Base-by-base conservation (phyloP, 2,329 filamentous ascomycete species). In the Neofusicoccum laricinum region DNA sequence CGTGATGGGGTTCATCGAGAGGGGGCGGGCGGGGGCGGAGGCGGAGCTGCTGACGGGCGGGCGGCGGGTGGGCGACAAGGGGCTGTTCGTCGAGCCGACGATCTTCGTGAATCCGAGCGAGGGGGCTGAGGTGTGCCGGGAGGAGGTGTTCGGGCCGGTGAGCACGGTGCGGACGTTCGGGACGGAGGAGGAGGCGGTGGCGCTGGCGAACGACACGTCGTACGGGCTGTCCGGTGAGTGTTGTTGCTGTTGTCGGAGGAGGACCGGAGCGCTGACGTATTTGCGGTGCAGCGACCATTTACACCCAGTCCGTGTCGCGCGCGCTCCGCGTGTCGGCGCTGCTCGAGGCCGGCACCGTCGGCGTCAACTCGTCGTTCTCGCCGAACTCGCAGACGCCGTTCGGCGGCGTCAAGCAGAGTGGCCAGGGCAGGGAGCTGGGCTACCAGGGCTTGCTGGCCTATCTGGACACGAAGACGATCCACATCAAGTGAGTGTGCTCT, bases 141-240 rank as follows among this genome's bases (percentile, higher is more conserved):
- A 75, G 40, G 73, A 76, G 66, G 72, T 76, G n/a, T 75, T 75
- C 34, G 72, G 73, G 1, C 73, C 73, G 2, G 71, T 76, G 7
- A 51, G 72, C 12, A 68, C 66, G 5, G 70, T 76, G 17, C 66
- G 67, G 38, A 74, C 72, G 15, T 76, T 76, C 67, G 70, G 71
- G 65, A 72, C 71, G 4, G 74, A 76, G 61, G 72, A 73, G 38
- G 75, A 75, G 55, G 73, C 68, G 0, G 67, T 76, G 40, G 57
- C 67, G 46, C 49, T 76, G 64, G 73, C 73, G 1, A 75, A 76
- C 43, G 72, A 76, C 43, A 73, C 73, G 2, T 65, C 55, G 17
- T 76, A 69, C 57, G 73, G 73, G 1, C 66, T 75, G 12, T 70
- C 69, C 1, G 63, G 69, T 68, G 63, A 66, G 67, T 55, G n/a